A percentile compares a stretch with the other conserved stretches of the same genome.
phyloP scores from a whole-genome alignment of 331 rosid species.

The Rosa hybrid region DNA sequence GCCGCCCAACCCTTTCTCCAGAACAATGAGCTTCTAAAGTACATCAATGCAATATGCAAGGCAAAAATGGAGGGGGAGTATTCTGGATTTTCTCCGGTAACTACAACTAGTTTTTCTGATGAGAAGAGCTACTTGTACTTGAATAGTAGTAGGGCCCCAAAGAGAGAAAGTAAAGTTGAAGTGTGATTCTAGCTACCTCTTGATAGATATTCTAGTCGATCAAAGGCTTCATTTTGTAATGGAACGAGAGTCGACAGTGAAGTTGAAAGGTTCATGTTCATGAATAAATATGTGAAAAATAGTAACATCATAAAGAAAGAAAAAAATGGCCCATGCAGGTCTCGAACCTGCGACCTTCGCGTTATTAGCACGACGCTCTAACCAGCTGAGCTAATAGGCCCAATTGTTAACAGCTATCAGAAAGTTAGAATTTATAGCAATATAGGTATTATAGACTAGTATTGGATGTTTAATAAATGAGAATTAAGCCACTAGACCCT shows the following conservation, averaged over 20 bases:
- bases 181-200: background rate
- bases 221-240: background rate
- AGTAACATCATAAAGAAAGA: no score
- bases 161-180: constrained; percentile 18
- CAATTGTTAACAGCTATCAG: no score
- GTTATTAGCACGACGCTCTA: constrained; percentile 92
- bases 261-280: no score
- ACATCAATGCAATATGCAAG: constrained; percentile 40
- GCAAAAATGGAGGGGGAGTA: constrained; percentile 54
- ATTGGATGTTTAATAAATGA: background rate
- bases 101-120: constrained; percentile 30
- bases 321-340: constrained; percentile 69
- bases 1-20: constrained; percentile 55
- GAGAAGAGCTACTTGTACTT: constrained; percentile 46
- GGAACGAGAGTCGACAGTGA: background rate
- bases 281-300: no score
- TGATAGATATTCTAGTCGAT: background rate
- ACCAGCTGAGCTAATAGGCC: constrained; percentile 93
- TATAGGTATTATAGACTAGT: no score
- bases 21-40: constrained; percentile 37
- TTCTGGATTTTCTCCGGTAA: constrained; percentile 55
- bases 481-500: background rate
- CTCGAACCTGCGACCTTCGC: constrained; percentile 94
- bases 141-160: constrained; percentile 35
- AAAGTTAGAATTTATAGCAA: no score